phyloP scores from a whole-genome alignment of 805 yeast genomes.

The Candida incommunis region DNA sequence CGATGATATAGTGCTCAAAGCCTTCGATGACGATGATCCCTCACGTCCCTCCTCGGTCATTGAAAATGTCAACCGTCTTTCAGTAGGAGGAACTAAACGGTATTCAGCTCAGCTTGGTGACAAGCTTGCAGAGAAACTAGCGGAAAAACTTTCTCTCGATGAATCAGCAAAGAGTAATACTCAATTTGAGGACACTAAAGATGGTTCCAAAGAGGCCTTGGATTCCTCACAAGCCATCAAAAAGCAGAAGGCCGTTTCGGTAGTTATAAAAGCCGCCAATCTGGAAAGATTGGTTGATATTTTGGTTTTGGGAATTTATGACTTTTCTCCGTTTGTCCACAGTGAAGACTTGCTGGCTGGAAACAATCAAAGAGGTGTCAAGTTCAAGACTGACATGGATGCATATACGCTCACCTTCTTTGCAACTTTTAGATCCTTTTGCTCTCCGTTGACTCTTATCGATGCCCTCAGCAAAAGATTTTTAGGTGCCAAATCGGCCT shows the following conservation, averaged over 20 bases:
- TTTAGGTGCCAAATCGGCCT: conserved; percentile 48
- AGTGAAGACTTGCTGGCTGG: conserved; percentile 9
- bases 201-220: neutral
- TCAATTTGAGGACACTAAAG: neutral
- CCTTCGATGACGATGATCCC: conserved; percentile 25
- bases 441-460: conserved; percentile 39
- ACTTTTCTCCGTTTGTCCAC: conserved; percentile 29
- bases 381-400: conserved; percentile 48
- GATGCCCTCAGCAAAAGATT: conserved; percentile 42
- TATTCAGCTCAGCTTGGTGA: conserved; percentile 12
- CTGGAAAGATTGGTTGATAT: conserved; percentile 68
- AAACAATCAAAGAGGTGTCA: conserved; percentile 6
- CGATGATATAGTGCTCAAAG: conserved; percentile 45
- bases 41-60: conserved; percentile 34
- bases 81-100: neutral
- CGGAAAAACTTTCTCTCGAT: neutral
- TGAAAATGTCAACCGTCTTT: conserved; percentile 29
- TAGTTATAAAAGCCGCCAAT: conserved; percentile 53
- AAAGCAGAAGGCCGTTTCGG: conserved; percentile 20
- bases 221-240: neutral
- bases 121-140: neutral
- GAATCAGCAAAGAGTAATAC: too few relatives aligned
- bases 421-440: conserved; percentile 53
- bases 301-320: conserved; percentile 55
- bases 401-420: conserved; percentile 53